Evolutionary conservation across 2,329 filamentous ascomycete genomes (phyloP).

Genomic region (Onygenales sp.): DNA sequence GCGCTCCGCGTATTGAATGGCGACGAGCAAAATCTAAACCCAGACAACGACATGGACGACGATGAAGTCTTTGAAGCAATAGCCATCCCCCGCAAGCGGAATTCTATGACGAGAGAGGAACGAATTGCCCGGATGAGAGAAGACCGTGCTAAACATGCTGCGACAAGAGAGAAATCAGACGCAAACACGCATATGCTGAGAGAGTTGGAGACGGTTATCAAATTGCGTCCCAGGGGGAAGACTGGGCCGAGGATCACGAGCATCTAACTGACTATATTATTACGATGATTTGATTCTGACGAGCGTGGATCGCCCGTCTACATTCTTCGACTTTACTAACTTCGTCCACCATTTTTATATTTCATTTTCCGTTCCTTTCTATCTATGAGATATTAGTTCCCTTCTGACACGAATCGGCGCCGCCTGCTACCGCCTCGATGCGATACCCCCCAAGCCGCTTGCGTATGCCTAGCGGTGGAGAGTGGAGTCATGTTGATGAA

Average conservation of each 20-base stretch:
- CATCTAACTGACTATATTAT: constrained; percentile 19
- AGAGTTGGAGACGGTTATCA: constrained; percentile 86
- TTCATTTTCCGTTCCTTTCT: background rate
- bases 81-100: constrained; percentile 62
- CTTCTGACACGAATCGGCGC: too few species aligned
- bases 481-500: too few species aligned
- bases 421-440: too few species aligned
- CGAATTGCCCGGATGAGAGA: constrained; percentile 80
- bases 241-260: constrained; percentile 28
- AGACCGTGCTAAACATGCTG: constrained; percentile 66
- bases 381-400: too few species aligned
- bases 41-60: constrained; percentile 36
- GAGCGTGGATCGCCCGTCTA: background rate
- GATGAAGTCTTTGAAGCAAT: constrained; percentile 88
- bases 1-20: constrained; percentile 73
- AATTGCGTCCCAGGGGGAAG: constrained; percentile 36
- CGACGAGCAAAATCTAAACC: constrained; percentile 40
- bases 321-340: background rate
- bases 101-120: constrained; percentile 70
- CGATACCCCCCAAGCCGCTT: too few species aligned
- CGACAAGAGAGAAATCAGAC: constrained; percentile 63
- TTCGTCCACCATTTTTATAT: background rate
- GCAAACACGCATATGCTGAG: constrained; percentile 82
- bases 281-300: background rate
- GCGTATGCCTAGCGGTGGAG: too few species aligned